These are phyloP conservation scores for Thecaphora thlaspeos DNA, from an alignment of 1,284 basidiomycete species.

Conservation along the genomic window DNA sequence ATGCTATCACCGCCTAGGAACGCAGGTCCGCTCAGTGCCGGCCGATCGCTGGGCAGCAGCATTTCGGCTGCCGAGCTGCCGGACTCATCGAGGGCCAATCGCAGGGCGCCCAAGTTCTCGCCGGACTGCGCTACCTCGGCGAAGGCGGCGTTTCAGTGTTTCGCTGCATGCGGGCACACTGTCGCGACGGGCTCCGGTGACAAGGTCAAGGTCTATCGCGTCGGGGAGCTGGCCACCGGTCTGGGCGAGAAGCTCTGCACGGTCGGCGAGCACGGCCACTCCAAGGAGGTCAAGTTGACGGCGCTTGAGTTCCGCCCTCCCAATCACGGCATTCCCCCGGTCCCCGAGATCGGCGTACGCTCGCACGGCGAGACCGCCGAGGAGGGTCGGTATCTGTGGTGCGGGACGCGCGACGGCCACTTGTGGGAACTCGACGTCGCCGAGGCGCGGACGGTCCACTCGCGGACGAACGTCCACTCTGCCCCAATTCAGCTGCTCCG, in stretches of 20 bases:
- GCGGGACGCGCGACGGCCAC: conserved; percentile 46
- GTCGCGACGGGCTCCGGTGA: conserved; percentile 38
- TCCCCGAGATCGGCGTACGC: conserved; percentile 10
- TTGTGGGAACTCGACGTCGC: conserved; percentile 50
- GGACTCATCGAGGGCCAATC: conserved; percentile 33
- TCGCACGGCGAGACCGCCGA: conserved; percentile 30
- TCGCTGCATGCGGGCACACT: conserved; percentile 34
- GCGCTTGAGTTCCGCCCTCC: conserved; percentile 37
- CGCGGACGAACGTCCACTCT: conserved; percentile 39
- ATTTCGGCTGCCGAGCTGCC: conserved; percentile 17
- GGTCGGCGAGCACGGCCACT: conserved; percentile 26
- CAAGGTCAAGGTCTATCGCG: conserved; percentile 44
- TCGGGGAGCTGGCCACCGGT: conserved; percentile 27
- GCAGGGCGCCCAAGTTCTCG: conserved; percentile 26
- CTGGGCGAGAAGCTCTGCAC: conserved; percentile 38
- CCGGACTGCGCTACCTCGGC: conserved; percentile 26
- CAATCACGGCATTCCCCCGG: conserved; percentile 16
- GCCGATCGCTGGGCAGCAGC: conserved; percentile 11
- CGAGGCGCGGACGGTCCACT: conserved; percentile 25
- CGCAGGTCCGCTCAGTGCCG: conserved; percentile 7
- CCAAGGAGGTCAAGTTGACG: conserved; percentile 39
- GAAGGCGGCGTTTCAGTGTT: conserved; percentile 28
- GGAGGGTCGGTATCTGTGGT: conserved; percentile 50
- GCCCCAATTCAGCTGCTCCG: conserved; percentile 40
- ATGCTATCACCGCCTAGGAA: conserved; percentile 13